Evolutionary conservation across 164 flowering plant genomes (phyloP).

Genomic region (Stephania yunnanensis): DNA sequence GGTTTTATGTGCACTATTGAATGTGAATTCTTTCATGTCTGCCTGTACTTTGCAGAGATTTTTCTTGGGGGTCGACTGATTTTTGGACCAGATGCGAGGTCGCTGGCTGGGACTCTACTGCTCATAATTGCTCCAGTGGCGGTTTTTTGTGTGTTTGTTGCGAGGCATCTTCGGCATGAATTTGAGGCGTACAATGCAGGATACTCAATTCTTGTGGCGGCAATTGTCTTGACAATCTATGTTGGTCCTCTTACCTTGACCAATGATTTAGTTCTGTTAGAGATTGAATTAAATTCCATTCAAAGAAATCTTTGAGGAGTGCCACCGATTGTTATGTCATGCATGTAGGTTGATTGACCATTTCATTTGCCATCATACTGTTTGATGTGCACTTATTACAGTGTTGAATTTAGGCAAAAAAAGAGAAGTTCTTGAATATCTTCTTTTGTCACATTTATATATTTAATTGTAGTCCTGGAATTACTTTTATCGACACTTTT

Average conservation of each 20-base stretch:
- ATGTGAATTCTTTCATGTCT: neutral
- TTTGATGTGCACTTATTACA: neutral
- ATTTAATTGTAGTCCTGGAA: no score
- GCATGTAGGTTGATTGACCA: no score
- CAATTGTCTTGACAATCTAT: slow-evolving; percentile 59
- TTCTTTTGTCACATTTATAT: slow-evolving; percentile 13
- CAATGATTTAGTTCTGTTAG: no score
- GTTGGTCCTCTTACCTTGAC: slow-evolving; percentile 45
- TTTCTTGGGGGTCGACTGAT: slow-evolving; percentile 60
- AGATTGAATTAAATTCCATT: no score
- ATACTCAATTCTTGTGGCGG: slow-evolving; percentile 75
- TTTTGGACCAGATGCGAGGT: slow-evolving; percentile 91
- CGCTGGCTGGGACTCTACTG: slow-evolving; percentile 61
- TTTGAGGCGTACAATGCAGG: slow-evolving; percentile 76
- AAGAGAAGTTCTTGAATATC: neutral
- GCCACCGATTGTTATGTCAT: no score
- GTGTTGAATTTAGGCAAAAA: no score
- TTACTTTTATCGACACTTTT: no score
- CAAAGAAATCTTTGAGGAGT: no score
- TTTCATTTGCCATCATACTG: no score
- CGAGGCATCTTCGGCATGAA: slow-evolving; percentile 77
- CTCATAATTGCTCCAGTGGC: slow-evolving; percentile 63
- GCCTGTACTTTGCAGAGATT: slow-evolving; percentile 2
- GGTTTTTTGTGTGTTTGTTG: slow-evolving; percentile 75
- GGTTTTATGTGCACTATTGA: neutral